These are phyloP conservation scores for Telfairia occidentalis DNA, from an alignment of 331 rosid species.

Conservation along the genomic window DNA sequence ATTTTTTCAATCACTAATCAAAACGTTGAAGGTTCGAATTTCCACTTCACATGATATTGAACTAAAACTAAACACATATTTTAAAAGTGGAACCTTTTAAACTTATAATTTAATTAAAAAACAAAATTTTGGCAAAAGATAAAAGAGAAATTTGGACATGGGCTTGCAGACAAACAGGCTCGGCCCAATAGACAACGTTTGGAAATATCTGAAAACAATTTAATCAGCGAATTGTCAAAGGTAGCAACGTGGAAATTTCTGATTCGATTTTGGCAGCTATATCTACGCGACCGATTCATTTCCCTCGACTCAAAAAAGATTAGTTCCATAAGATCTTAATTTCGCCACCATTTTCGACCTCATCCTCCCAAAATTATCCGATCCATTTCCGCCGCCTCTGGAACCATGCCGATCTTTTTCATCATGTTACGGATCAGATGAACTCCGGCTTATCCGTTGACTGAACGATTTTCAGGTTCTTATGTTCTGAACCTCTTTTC, in stretches of 20 bases:
- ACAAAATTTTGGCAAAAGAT: too few species aligned
- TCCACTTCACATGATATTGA: too few species aligned
- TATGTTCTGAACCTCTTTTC: background rate
- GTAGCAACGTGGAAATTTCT: background rate
- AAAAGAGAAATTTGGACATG: background rate
- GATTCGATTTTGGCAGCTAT: background rate
- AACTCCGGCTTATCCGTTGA: background rate
- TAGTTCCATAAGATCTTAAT: background rate
- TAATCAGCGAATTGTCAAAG: background rate
- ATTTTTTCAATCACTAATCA: too few species aligned
- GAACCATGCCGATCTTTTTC: background rate
- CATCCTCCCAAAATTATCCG: conserved; percentile 11
- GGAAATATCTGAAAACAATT: background rate
- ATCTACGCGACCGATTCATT: background rate
- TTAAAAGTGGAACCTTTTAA: too few species aligned
- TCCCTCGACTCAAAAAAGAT: background rate
- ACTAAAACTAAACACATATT: too few species aligned
- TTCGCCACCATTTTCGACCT: background rate
- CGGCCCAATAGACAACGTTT: background rate
- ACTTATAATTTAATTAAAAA: too few species aligned
- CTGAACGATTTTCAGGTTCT: background rate
- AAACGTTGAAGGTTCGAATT: too few species aligned
- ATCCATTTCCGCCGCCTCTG: background rate
- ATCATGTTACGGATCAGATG: background rate
- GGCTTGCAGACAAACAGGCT: background rate